These are phyloP conservation scores for Pyronema domesticum DNA, from an alignment of 495 filamentous ascomycete genomes.

Conservation along the genomic window DNA sequence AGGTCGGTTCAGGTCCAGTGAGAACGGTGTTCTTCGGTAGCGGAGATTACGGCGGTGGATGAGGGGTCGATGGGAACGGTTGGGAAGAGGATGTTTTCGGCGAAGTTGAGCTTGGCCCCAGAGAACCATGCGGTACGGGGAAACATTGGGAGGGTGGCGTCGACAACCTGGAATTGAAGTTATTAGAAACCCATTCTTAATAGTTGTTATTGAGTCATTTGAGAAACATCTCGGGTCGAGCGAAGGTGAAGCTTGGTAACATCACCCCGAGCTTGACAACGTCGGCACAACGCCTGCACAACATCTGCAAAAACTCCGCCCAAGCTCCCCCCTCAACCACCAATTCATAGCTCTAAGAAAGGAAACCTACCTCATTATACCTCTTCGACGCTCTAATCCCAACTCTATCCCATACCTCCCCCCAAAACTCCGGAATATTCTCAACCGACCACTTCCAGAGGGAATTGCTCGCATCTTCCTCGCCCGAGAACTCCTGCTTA, in stretches of 20 bases:
- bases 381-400: slow-evolving; percentile 46
- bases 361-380: slow-evolving; percentile 1
- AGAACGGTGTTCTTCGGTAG: slow-evolving; percentile 59
- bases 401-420: slow-evolving; percentile 65
- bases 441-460: slow-evolving; percentile 73
- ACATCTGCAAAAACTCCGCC: too few species aligned
- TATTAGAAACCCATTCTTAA: too few species aligned
- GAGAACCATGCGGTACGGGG: slow-evolving; percentile 72
- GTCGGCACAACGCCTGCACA: too few species aligned
- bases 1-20: slow-evolving; percentile 65
- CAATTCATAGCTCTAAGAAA: too few species aligned
- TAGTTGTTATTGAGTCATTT: not conserved
- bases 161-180: slow-evolving; percentile 41
- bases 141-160: slow-evolving; percentile 50
- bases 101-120: slow-evolving; percentile 67
- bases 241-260: too few species aligned
- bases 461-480: slow-evolving; percentile 39
- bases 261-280: too few species aligned
- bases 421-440: slow-evolving; percentile 64
- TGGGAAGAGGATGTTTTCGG: slow-evolving; percentile 79
- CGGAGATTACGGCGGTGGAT: slow-evolving; percentile 49
- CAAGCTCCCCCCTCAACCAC: slow-evolving; percentile 8
- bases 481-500: slow-evolving; percentile 32
- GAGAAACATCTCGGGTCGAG: too few species aligned
- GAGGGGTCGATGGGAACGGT: slow-evolving; percentile 36